Conservation (phyloP, 1,139 yeast species). For the Meyerozyma carpophila region DNA sequence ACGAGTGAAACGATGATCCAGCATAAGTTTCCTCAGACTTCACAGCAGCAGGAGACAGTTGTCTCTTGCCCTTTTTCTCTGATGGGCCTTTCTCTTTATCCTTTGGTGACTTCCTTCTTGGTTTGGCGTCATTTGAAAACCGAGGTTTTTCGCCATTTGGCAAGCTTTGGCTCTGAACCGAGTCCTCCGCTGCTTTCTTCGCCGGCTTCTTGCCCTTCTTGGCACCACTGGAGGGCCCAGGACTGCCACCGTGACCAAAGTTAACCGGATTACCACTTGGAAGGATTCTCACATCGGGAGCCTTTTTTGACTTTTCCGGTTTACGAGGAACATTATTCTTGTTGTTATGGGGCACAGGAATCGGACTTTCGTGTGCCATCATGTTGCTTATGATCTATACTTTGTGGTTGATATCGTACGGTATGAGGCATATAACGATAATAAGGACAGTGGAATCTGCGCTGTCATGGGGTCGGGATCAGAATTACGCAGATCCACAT, state of each 20-base stretch:
- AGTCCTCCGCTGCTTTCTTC: conserved; percentile 8
- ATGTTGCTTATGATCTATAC: neutral
- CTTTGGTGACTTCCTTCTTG: conserved; percentile 10
- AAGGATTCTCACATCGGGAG: conserved; percentile 18
- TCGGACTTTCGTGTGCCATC: conserved; percentile 2
- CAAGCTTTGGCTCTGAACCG: conserved; percentile 5
- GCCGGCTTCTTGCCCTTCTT: conserved; percentile 5
- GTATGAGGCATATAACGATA: neutral
- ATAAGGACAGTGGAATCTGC: neutral
- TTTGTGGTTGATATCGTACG: neutral
- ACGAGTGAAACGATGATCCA: conserved; percentile 54
- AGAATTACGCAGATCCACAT: neutral
- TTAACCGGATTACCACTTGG: conserved; percentile 42
- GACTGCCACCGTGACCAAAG: conserved; percentile 24
- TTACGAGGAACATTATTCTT: neutral
- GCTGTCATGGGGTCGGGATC: neutral
- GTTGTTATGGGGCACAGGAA: neutral
- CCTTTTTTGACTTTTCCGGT: neutral
- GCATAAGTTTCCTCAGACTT: conserved; percentile 39
- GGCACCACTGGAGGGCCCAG: conserved; percentile 2
- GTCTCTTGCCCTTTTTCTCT: conserved; percentile 12
- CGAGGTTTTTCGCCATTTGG: conserved; percentile 19
- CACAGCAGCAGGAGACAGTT: conserved; percentile 5
- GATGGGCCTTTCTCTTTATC: neutral
- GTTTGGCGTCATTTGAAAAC: conserved; percentile 8